Evolutionary conservation across 2,329 filamentous ascomycete species (phyloP), one percentile per base, ranked within the genome.

Genomic region (Pezizomycotina sp.): DNA sequence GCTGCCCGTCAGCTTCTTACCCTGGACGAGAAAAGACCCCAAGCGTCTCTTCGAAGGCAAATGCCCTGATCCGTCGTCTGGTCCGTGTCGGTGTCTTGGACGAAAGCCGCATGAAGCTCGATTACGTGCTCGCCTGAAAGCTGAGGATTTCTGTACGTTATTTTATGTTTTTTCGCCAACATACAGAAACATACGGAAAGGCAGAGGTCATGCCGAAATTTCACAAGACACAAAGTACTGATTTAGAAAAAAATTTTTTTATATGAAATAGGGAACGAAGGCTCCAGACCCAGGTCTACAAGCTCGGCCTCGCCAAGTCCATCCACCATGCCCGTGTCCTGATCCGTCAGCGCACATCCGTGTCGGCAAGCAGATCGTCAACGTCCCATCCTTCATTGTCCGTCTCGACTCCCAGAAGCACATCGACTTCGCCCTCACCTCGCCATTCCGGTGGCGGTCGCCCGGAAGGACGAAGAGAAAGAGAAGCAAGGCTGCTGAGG

Each of bases 41-140:
- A 64, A 95, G 95, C 78, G 84, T 89, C 69, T 84, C 98, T 54
- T 98, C 98, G 74, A 89, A 98, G 75, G 89, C 89, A 68, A 98
- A 98, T 67, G 89, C 89, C 63, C 76, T 98, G 63, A 98, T 98
- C 78, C 89, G 89, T 64, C 89, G 89, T 80, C 83, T 98, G 54
- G 89, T 98, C 54, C 89, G 89, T 64, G 84, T 95, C 62, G 89
- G 89, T 81, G 89, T 98, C 60, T 82, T 98, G 60, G 89, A 98
- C 64, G 89, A 98, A 73, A 84, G 84, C 63, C 89, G 89, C 75
- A 98, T 98, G 89, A 98, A 93, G 80, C 89, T 98, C 74, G 89
- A 98, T 93, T 93, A 98, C 78, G 89, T 98, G 62, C 71, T 98
- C 62, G 89, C 89, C 68, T 77, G 98, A 47, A 92, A 92, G 74